Evolutionary conservation across 2,329 filamentous ascomycete genomes (phyloP).

Genomic region (Thielaviopsis populi): DNA sequence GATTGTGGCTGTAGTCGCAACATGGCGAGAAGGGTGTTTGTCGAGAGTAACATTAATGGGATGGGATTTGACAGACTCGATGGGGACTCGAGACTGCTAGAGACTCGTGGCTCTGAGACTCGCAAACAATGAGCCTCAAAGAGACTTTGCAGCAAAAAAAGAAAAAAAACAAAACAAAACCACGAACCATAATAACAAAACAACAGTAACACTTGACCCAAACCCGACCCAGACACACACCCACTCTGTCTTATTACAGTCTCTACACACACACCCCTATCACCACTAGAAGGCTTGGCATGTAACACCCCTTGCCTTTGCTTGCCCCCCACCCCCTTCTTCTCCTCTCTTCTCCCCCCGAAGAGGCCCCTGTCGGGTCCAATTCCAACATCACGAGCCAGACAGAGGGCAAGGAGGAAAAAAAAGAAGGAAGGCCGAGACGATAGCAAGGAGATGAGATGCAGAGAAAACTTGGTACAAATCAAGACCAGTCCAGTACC

Average conservation of each 20-base stretch:
- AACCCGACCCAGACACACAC: neutral
- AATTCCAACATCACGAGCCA: constrained; percentile 4
- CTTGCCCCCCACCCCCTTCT: too few relatives aligned
- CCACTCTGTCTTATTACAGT: neutral
- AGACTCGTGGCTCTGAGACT: neutral
- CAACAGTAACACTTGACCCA: neutral
- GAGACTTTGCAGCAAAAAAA: too few relatives aligned
- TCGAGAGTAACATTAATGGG: neutral
- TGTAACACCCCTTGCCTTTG: neutral
- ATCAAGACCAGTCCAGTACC: too few relatives aligned
- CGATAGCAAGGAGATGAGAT: neutral
- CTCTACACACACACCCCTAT: neutral
- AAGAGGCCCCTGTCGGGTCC: neutral
- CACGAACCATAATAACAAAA: neutral
- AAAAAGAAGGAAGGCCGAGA: neutral
- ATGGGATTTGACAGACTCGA: neutral
- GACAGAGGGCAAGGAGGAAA: neutral
- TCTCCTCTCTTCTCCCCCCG: too few relatives aligned
- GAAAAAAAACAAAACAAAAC: neutral
- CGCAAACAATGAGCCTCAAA: neutral
- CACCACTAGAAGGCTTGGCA: neutral
- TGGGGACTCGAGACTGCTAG: neutral
- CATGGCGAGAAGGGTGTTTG: neutral
- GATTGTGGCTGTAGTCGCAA: neutral
- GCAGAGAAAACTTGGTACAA: neutral